Conservation (phyloP, 2,329 filamentous ascomycete genomes). For the Aspergillus eucalypticola region DNA sequence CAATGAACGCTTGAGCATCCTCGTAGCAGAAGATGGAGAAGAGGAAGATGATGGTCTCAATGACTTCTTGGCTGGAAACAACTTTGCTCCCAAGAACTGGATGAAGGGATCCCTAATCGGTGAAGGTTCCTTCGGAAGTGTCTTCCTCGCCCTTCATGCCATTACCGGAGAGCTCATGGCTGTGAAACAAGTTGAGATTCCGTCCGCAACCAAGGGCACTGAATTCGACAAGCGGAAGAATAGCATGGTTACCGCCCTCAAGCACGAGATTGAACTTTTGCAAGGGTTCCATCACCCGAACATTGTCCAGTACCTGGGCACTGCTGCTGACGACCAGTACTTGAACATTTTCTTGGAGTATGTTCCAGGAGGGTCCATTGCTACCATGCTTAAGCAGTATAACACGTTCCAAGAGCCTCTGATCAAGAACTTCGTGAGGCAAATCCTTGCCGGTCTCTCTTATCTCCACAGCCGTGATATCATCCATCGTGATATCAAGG, state of each 20-base stretch:
- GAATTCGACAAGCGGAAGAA: conserved; percentile 89
- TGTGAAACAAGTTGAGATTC: conserved; percentile 96
- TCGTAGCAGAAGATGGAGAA: conserved; percentile 86
- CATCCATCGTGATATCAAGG: conserved; percentile 98
- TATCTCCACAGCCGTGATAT: conserved; percentile 95
- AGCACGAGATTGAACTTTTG: conserved; percentile 91
- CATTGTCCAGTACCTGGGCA: conserved; percentile 97
- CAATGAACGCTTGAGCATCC: conserved; percentile 78
- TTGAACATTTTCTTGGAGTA: conserved; percentile 99
- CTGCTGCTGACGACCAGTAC: conserved; percentile 83
- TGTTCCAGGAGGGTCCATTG: conserved; percentile 93
- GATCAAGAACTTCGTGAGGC: conserved; percentile 92
- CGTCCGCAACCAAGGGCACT: conserved; percentile 72
- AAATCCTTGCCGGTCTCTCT: conserved; percentile 88
- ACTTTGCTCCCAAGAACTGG: conserved; percentile 97
- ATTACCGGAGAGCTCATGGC: conserved; percentile 97
- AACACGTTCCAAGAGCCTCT: conserved; percentile 90
- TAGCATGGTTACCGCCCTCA: conserved; percentile 95
- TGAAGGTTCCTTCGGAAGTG: conserved; percentile 92
- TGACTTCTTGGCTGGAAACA: conserved; percentile 87
- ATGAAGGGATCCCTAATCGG: conserved; percentile 99
- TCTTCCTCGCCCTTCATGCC: conserved; percentile 91
- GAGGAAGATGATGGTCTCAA: conserved; percentile 86
- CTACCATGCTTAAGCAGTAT: conserved; percentile 98
- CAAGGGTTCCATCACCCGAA: conserved; percentile 94